Evolutionary conservation across 164 flowering plant species (phyloP).

Genomic region (Sedum album): DNA sequence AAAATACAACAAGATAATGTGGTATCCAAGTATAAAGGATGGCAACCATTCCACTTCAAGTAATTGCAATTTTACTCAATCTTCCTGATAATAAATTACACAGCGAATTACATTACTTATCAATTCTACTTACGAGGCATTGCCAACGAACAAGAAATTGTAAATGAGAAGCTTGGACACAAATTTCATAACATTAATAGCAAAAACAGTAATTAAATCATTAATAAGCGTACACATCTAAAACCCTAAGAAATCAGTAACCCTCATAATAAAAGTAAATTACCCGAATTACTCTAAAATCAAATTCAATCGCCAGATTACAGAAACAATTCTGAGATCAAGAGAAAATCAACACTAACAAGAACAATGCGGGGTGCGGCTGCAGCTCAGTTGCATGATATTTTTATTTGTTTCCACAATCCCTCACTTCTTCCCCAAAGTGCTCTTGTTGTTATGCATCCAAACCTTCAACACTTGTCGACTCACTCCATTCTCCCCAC

Average conservation of each 20-base stretch:
- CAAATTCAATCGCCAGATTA: constrained; percentile 2
- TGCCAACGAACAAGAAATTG: background rate
- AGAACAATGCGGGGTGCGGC: background rate
- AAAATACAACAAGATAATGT: too few relatives aligned
- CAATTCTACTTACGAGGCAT: background rate
- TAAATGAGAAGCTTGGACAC: background rate
- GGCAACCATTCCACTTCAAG: too few relatives aligned
- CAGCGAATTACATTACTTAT: too few relatives aligned
- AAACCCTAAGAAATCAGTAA: background rate
- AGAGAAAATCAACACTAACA: background rate
- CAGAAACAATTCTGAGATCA: background rate
- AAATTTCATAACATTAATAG: background rate
- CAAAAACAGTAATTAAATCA: constrained; percentile 1
- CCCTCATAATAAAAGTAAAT: background rate
- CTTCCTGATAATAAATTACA: too few relatives aligned
- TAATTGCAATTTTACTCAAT: too few relatives aligned
- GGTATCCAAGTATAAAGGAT: too few relatives aligned
- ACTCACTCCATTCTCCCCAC: constrained; percentile 37
- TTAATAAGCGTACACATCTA: background rate
- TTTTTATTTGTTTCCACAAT: background rate
- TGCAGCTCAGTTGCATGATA: background rate
- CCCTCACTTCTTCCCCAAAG: constrained; percentile 49
- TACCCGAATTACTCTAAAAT: constrained; percentile 6
- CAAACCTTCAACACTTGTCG: constrained; percentile 72
- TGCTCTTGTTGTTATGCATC: constrained; percentile 88